phyloP scores from a whole-genome alignment of 352 stramenopile genomes.

The Pythium biforme region DNA sequence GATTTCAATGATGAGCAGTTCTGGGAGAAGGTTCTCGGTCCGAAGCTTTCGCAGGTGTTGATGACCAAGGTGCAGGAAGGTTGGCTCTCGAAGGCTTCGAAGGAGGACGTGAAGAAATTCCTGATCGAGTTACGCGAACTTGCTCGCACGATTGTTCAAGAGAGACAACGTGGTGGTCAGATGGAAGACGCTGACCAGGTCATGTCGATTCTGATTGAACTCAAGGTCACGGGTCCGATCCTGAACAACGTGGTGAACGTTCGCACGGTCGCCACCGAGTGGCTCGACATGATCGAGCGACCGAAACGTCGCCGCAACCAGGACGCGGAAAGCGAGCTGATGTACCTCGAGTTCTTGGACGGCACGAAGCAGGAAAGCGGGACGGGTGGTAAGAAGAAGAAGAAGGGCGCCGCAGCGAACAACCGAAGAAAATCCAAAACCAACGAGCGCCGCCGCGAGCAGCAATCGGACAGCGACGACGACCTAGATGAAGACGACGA shows the following conservation, averaged over 20 bases:
- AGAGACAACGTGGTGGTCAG: conserved; percentile 81
- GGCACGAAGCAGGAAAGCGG: conserved; percentile 46
- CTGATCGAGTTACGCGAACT: conserved; percentile 76
- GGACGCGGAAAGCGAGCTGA: conserved; percentile 78
- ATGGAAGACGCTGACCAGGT: conserved; percentile 84
- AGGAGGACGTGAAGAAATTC: conserved; percentile 82
- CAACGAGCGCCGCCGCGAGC: conserved; percentile 15
- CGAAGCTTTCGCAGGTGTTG: conserved; percentile 82
- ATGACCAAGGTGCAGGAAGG: conserved; percentile 89
- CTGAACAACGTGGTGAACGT: conserved; percentile 77
- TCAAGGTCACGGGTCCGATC: conserved; percentile 83
- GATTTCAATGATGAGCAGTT: conserved; percentile 92
- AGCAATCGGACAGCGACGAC: conserved; percentile 22
- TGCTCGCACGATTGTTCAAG: conserved; percentile 75
- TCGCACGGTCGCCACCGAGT: conserved; percentile 68
- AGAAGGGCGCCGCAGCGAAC: conserved; percentile 31
- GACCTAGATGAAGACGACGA: conserved; percentile 32
- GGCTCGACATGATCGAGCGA: conserved; percentile 87
- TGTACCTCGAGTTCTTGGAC: conserved; percentile 87
- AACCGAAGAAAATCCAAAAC: conserved; percentile 44
- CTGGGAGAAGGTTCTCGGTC: conserved; percentile 88
- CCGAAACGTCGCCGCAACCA: conserved; percentile 84
- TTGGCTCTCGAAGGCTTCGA: conserved; percentile 62
- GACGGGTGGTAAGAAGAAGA: conserved; percentile 30
- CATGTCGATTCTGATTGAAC: conserved; percentile 84